phyloP scores from a whole-genome alignment of 768 basidiomycete genomes.

The Thelephora aurantiotincta region DNA sequence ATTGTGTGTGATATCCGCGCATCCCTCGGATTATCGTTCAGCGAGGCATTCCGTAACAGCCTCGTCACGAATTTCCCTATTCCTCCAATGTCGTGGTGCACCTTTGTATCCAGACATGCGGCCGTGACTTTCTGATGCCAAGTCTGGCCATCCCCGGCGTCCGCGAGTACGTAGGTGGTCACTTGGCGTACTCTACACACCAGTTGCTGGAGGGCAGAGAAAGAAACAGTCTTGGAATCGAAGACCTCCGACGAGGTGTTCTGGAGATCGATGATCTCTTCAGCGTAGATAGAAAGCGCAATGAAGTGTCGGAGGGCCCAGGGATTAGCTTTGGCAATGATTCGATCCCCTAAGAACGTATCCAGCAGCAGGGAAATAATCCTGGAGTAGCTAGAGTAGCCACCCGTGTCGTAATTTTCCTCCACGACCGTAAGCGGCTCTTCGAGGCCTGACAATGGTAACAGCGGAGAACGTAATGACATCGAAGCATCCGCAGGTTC shows the following conservation, averaged over 20 bases:
- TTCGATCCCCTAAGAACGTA: conserved; percentile 42
- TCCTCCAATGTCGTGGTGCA: conserved; percentile 8
- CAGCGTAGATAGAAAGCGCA: conserved; percentile 43
- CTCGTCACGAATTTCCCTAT: conserved; percentile 20
- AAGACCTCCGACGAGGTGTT: conserved; percentile 36
- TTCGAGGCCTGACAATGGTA: conserved; percentile 28
- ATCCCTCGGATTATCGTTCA: conserved; percentile 36
- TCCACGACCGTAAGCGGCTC: conserved; percentile 3
- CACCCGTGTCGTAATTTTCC: conserved; percentile 27
- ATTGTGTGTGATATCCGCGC: conserved; percentile 46
- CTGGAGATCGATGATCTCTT: conserved; percentile 44
- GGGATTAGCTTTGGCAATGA: conserved; percentile 38
- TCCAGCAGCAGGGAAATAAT: conserved; percentile 40
- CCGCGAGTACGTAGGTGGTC: conserved; percentile 48
- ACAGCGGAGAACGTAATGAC: conserved; percentile 42
- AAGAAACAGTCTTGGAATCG: conserved; percentile 17
- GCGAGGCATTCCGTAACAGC: conserved; percentile 17
- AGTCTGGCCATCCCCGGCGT: conserved; percentile 23
- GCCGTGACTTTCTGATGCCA: conserved; percentile 36
- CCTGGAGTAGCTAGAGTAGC: conserved; percentile 54
- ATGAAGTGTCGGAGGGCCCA: conserved; percentile 65
- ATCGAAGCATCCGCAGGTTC: conserved; percentile 38
- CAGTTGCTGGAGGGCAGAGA: conserved; percentile 24
- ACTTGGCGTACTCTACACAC: conserved; percentile 34
- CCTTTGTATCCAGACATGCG: conserved; percentile 17